A percentile compares a stretch with the other conserved stretches of the same genome.
phyloP scores from a whole-genome alignment of 345 rosid genomes.

The Euphorbia tirucalli region DNA sequence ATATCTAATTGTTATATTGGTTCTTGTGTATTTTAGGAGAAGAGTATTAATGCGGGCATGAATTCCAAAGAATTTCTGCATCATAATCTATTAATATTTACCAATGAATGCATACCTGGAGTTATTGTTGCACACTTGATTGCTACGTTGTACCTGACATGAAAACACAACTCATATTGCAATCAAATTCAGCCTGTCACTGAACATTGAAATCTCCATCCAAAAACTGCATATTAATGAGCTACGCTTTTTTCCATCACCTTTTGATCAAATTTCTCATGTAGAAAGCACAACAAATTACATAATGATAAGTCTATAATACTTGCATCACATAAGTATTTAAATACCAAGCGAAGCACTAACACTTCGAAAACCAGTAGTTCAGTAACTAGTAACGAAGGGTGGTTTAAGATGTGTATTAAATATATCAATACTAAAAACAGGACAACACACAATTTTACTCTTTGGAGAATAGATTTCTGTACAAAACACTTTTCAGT shows the following conservation, averaged over 20 bases:
- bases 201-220: not conserved
- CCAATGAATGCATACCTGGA: slow-evolving; percentile 15
- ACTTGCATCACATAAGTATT: not conserved
- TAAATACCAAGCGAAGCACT: not conserved
- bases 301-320: not conserved
- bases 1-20: slow-evolving; percentile 14
- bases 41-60: not conserved
- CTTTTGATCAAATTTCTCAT: not conserved
- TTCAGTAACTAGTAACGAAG: not conserved
- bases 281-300: not conserved
- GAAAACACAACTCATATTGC: not conserved
- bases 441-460: not conserved
- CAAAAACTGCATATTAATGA: not conserved
- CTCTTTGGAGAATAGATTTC: not conserved
- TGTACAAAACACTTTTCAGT: not conserved
- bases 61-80: not conserved
- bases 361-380: not conserved
- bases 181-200: not conserved
- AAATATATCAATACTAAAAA: not conserved
- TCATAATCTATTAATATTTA: not conserved
- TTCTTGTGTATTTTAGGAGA: not conserved
- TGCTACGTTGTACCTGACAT: slow-evolving; percentile 22
- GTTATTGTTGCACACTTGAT: slow-evolving; percentile 28
- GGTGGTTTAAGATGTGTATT: not conserved
- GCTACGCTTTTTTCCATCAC: not conserved